Conservation (phyloP, 2,329 filamentous ascomycete species). For the Cladophialophora carrionii region DNA sequence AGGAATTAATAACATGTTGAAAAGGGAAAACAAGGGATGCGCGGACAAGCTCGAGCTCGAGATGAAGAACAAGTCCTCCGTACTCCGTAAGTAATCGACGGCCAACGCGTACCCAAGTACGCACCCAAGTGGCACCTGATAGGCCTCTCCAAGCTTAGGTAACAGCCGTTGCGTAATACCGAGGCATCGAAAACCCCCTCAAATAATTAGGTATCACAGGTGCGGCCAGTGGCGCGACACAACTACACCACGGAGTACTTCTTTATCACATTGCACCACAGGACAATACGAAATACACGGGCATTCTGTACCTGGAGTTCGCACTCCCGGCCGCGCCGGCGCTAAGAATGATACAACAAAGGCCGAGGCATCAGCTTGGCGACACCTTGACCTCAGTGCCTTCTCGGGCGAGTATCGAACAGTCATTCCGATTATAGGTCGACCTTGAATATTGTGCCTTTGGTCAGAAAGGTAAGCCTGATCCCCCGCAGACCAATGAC, state of each 20-base stretch:
- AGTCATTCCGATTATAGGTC: not conserved
- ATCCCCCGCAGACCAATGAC: no score
- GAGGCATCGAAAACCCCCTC: not conserved
- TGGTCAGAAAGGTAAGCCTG: no score
- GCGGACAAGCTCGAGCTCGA: not conserved
- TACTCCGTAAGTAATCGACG: not conserved
- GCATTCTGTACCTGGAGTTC: no score
- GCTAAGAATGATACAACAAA: no score
- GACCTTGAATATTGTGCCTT: no score
- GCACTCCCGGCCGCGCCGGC: no score
- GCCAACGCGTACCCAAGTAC: not conserved
- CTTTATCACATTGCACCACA: no score
- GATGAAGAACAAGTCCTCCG: not conserved
- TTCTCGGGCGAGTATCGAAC: not conserved
- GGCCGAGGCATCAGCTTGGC: no score
- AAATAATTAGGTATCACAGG: no score
- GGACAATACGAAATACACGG: no score
- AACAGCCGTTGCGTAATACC: not conserved
- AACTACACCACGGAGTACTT: no score
- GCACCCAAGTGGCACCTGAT: not conserved
- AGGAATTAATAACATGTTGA: not conserved
- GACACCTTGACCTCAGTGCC: not conserved
- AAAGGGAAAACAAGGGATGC: not conserved
- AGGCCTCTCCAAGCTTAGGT: not conserved
- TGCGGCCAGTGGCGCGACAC: no score